phyloP scores from a whole-genome alignment of 2,329 filamentous ascomycete species.

The Eurotiales sp. region DNA sequence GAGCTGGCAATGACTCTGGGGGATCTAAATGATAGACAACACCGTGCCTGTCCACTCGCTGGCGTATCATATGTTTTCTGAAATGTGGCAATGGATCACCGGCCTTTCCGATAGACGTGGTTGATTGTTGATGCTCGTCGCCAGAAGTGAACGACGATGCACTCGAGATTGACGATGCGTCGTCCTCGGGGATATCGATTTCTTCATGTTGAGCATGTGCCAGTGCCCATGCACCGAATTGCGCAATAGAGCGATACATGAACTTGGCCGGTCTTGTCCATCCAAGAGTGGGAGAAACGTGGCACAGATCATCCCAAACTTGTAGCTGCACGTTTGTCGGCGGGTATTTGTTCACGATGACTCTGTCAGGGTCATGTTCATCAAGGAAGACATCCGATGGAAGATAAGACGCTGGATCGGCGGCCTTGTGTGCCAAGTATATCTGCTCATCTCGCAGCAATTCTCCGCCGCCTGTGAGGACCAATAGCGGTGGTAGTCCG shows the following conservation, averaged over 20 bases:
- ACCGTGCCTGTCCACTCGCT: constrained; percentile 77
- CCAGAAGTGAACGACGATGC: constrained; percentile 20
- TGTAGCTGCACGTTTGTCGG: constrained; percentile 92
- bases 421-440: constrained; percentile 90
- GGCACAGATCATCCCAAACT: constrained; percentile 93
- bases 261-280: constrained; percentile 94
- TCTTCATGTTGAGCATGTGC: constrained; percentile 74
- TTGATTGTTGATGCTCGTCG: constrained; percentile 16
- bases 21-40: constrained; percentile 65
- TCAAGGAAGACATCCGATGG: constrained; percentile 63
- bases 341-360: constrained; percentile 60
- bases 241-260: constrained; percentile 89
- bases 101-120: constrained; percentile 68
- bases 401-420: constrained; percentile 73
- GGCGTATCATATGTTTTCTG: constrained; percentile 83
- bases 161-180: constrained; percentile 67
- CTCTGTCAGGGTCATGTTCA: constrained; percentile 55
- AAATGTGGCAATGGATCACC: constrained; percentile 80
- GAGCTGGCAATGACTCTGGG: constrained; percentile 60
- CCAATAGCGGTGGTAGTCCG: constrained; percentile 79
- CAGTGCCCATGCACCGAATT: constrained; percentile 89
- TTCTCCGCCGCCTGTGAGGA: constrained; percentile 85
- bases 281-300: constrained; percentile 87
- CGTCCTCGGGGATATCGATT: constrained; percentile 76
- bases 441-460: constrained; percentile 91